Conservation (phyloP, 257 asterid species). For the Solanum sejunctum region DNA sequence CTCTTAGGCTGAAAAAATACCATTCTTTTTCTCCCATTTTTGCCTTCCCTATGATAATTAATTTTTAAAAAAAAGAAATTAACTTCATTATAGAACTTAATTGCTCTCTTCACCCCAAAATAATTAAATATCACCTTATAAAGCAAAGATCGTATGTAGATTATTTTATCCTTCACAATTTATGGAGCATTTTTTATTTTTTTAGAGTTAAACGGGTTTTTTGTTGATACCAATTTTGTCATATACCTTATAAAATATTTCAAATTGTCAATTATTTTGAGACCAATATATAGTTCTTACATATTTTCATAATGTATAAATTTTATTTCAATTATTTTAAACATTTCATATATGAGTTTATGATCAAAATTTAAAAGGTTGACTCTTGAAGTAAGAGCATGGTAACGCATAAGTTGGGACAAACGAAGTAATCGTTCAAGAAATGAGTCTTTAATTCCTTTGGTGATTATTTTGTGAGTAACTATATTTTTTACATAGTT, state of each 20-base stretch:
- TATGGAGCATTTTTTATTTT: neutral
- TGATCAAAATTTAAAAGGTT: neutral
- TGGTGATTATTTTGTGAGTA: neutral
- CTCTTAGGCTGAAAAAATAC: conserved; percentile 86
- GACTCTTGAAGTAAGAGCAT: neutral
- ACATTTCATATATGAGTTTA: neutral
- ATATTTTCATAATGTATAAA: neutral
- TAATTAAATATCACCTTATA: neutral
- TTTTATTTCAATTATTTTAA: neutral
- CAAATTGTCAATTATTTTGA: neutral
- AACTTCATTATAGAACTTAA: neutral
- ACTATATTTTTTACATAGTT: neutral
- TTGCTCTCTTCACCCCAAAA: neutral
- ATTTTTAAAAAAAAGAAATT: neutral
- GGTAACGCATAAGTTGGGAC: no score
- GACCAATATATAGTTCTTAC: neutral
- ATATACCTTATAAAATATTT: neutral
- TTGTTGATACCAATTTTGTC: no score
- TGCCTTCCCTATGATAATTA: conserved; percentile 46
- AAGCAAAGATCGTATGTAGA: neutral
- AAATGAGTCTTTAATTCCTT: neutral
- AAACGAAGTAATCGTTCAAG: neutral
- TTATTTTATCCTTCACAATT: neutral
- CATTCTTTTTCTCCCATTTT: conserved; percentile 94
- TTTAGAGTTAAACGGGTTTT: neutral